phyloP scores from a whole-genome alignment of 2,329 filamentous ascomycete genomes.

The Colletotrichum sp. region DNA sequence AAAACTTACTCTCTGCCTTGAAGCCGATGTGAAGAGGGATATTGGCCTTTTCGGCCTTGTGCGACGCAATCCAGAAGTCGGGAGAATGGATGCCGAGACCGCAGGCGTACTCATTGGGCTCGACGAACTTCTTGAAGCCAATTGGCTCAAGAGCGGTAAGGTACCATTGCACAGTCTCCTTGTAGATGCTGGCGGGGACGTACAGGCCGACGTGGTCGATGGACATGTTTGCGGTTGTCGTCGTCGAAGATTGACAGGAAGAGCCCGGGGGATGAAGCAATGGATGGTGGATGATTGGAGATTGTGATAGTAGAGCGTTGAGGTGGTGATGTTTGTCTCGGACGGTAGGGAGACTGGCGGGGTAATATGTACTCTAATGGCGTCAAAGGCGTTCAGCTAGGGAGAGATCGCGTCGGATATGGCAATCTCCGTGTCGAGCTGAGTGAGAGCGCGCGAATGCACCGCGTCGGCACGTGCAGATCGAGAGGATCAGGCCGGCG shows the following conservation, averaged over 20 bases:
- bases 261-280: background rate
- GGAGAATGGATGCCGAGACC: slow-evolving; percentile 34
- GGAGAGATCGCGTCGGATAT: background rate
- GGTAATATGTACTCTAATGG: background rate
- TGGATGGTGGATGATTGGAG: background rate
- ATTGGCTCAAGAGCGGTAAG: slow-evolving; percentile 37
- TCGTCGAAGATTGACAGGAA: background rate
- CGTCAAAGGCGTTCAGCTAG: background rate
- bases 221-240: slow-evolving; percentile 27
- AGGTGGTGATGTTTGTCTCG: background rate
- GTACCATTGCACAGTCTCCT: slow-evolving; percentile 36
- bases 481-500: background rate
- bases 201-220: slow-evolving; percentile 39
- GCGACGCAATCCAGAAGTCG: slow-evolving; percentile 34
- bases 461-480: background rate
- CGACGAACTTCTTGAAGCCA: slow-evolving; percentile 34
- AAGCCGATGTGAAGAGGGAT: slow-evolving; percentile 35
- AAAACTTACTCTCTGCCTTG: slow-evolving; percentile 30
- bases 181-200: slow-evolving; percentile 31
- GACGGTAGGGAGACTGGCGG: background rate
- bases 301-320: background rate
- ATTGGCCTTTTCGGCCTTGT: slow-evolving; percentile 13
- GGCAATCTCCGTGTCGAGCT: background rate
- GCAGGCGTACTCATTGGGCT: slow-evolving; percentile 31
- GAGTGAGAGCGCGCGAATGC: background rate